A percentile compares a stretch with the other conserved stretches of the same genome.
Conservation (phyloP, 2,329 filamentous ascomycete species). For the Colletotrichum sp. region DNA sequence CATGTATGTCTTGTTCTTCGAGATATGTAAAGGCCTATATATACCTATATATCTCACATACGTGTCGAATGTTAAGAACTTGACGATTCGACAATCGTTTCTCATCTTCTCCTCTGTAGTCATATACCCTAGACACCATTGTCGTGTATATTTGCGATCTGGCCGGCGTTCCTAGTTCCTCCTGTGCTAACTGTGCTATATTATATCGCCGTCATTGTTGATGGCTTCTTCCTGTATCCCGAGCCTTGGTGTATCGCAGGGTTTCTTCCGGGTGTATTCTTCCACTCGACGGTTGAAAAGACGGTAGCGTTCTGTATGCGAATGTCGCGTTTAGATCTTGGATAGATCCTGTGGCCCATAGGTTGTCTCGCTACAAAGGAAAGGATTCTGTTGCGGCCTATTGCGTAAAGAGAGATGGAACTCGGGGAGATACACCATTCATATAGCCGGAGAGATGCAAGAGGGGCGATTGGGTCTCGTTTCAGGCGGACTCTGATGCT, state of each 20-base stretch:
- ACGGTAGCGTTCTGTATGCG: too few species aligned
- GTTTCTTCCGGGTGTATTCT: background rate
- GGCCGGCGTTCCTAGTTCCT: background rate
- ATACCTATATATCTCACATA: background rate
- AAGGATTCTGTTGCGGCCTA: too few species aligned
- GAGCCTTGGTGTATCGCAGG: background rate
- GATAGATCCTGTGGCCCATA: background rate
- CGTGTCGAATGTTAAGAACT: background rate
- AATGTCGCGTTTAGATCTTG: accelerated
- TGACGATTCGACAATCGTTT: background rate
- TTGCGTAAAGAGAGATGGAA: background rate
- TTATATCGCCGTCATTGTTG: background rate
- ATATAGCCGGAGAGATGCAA: background rate
- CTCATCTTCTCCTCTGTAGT: background rate
- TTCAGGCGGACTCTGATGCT: background rate
- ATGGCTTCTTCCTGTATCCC: background rate
- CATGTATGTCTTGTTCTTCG: background rate
- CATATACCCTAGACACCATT: background rate
- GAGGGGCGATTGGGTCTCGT: background rate
- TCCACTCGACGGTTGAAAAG: too few species aligned
- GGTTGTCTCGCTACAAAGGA: background rate
- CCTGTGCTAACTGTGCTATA: background rate
- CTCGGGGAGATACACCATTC: background rate
- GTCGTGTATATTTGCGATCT: background rate
- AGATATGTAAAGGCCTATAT: background rate